Conservation (phyloP, 306 rosid species). For the Begonia masoniana region DNA sequence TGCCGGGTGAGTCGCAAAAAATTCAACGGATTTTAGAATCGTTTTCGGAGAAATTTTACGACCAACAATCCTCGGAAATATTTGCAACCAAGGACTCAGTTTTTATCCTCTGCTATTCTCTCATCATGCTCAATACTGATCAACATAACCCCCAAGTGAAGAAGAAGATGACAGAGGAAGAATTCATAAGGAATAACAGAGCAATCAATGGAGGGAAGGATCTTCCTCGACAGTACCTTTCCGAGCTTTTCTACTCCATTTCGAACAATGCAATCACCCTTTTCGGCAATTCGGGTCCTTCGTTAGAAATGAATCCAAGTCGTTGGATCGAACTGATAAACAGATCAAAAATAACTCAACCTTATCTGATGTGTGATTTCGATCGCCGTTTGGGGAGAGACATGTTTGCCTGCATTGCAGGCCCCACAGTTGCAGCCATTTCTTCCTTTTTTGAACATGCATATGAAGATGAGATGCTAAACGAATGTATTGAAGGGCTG, state of each 20-base stretch:
- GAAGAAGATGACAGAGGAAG: conserved; percentile 93
- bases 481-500: conserved; percentile 79
- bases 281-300: conserved; percentile 25
- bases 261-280: conserved; percentile 41
- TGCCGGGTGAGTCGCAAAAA: conserved; percentile 95
- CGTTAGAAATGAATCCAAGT: conserved; percentile 60
- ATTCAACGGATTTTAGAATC: conserved; percentile 76
- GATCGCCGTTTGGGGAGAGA: conserved; percentile 65
- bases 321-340: conserved; percentile 82
- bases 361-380: conserved; percentile 30
- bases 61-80: conserved; percentile 47
- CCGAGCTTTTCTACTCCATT: conserved; percentile 73
- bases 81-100: conserved; percentile 77
- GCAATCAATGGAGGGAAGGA: conserved; percentile 84
- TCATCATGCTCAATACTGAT: conserved; percentile 92
- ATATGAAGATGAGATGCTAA: conserved; percentile 79
- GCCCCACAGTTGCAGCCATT: conserved; percentile 74
- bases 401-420: conserved; percentile 88
- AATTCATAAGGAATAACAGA: conserved; percentile 78
- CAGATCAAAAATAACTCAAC: conserved; percentile 29
- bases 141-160: conserved; percentile 95
- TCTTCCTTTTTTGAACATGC: conserved; percentile 76
- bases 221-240: conserved; percentile 75
- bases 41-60: conserved; percentile 55
- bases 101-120: conserved; percentile 67